Base-by-base conservation (phyloP, 306 rosid genomes). In the Adenanthera pavonina region DNA sequence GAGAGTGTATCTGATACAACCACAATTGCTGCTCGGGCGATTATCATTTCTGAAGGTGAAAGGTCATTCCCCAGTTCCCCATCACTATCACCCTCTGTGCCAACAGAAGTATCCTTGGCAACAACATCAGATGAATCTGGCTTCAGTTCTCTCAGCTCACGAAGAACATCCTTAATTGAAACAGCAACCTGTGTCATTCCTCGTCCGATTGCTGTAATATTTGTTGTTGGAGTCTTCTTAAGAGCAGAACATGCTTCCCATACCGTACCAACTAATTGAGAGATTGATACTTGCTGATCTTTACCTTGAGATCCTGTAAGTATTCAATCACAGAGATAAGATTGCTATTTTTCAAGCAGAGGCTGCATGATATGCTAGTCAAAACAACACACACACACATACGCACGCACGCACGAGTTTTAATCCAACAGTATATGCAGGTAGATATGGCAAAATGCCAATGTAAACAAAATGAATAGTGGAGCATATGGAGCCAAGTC, bases 61-160 rank as follows among this genome's bases (percentile, higher is more conserved):
- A 96, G 81, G 85, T 93, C 99, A 46, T 86, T 93, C 48, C 99
- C 99, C n/a, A 92, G 60, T 53, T 93, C 97, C 59, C 73, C 90
- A 19, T 89, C 97, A 72, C 85, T 86, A 15, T 83, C 75, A 25
- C 30, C 30, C 30, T 25, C 30, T 25, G 30, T 25, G 30, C 30
- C 30, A 25, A 25, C 30, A 25, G 30, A 25, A 25, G 30, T 25
- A 25, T 25, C 30, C 30, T 25, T 25, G 0, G 54, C 76, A 19
- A 52, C 51, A 25, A 25, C 30, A 40, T 89, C 87, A 9, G 87
- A 79, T 43, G 93, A 82, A 35, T 5, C 87, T 6, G 93, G 92
- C 86, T 90, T 96, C 74, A 96, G 88, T 87, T 96, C 99, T 79
- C 88, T 96, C 97, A 96, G 86, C 85, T 96, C 99, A 1, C 97